A percentile compares a stretch with the other conserved stretches of the same genome.
Conservation (phyloP, 164 flowering plant species). For the Santalum album region DNA sequence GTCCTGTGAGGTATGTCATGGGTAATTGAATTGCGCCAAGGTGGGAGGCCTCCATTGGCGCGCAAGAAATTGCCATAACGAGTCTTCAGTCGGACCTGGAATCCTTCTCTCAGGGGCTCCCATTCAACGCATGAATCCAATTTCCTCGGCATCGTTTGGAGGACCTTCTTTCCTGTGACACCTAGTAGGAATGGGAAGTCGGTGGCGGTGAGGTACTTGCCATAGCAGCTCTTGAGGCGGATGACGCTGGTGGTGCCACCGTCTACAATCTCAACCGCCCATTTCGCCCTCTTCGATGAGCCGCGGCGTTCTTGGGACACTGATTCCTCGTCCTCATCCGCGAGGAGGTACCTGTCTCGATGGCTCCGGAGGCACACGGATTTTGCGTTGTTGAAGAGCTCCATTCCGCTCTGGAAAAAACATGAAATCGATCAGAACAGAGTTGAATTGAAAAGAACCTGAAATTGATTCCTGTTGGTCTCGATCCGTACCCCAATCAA, state of each 20-base stretch:
- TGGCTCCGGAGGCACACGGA: constrained; percentile 28
- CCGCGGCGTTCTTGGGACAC: constrained; percentile 35
- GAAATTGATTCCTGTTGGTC: too few relatives aligned
- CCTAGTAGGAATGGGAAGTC: constrained; percentile 23
- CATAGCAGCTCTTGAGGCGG: constrained; percentile 35
- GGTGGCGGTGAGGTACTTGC: constrained; percentile 37
- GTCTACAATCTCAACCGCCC: constrained; percentile 32
- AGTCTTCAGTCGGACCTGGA: constrained; percentile 36
- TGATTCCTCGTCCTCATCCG: constrained; percentile 28
- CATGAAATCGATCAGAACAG: background rate
- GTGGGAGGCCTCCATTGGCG: constrained; percentile 53
- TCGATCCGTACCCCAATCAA: too few relatives aligned
- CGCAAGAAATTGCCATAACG: constrained; percentile 38
- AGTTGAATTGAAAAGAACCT: background rate
- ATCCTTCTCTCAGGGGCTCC: constrained; percentile 51
- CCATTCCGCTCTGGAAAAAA: constrained; percentile 10
- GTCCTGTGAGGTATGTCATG: constrained; percentile 52
- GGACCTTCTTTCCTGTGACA: constrained; percentile 34
- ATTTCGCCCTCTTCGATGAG: constrained; percentile 13
- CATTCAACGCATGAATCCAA: constrained; percentile 44
- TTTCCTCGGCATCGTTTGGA: constrained; percentile 25
- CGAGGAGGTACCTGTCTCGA: constrained; percentile 36
- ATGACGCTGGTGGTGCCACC: constrained; percentile 6
- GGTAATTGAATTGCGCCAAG: constrained; percentile 51
- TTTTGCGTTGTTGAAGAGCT: constrained; percentile 14